Base-by-base conservation (phyloP, 164 flowering plant species). In the Annona squamosa region DNA sequence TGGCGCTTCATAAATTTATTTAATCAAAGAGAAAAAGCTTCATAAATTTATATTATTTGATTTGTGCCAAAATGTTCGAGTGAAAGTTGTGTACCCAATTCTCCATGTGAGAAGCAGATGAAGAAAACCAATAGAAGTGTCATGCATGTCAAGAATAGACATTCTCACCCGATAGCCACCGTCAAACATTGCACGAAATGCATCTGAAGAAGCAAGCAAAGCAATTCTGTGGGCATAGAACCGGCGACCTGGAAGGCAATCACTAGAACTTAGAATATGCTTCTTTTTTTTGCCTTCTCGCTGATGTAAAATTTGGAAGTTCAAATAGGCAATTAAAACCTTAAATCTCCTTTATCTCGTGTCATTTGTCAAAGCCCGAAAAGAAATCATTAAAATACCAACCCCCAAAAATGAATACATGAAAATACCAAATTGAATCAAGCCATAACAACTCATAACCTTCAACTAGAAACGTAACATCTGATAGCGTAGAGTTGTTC, bases 161-260 rank as follows among this genome's bases (percentile, higher is more conserved):
- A 18, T 7, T 3, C 89, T 83, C 75, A 96, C 99, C 93, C 97
- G 80, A 69, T 93, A 96, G 69, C 97, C 99, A 81, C 99, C 99
- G 86, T 96, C 97, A 83, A 96, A 96, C 99, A 96, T 96, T 72
- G 99, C 99, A 73, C 99, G 92, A 62, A 96, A 96, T 79, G 97
- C 91, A 82, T 96, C 99, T 44, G 98, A 96, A 74, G 99, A 96
- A 76, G 98, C 98, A 79, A 96, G 94, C 63, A 96, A 80, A 74
- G 98, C 93, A 73, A 93, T 93, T 72, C 97, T 81, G 77, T 96
- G 99, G 18, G 99, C 98, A 84, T 88, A 89, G 82, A 96, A 96
- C 74, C 97, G 87, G 73, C 76, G 81, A 70, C 96, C 96, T 89
- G 84, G 71, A 79, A 72, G 10, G 56, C 41, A 63, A 69, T 6